Evolutionary conservation across 164 flowering plant genomes (phyloP).

Genomic region (Dillenia suffruticosa): DNA sequence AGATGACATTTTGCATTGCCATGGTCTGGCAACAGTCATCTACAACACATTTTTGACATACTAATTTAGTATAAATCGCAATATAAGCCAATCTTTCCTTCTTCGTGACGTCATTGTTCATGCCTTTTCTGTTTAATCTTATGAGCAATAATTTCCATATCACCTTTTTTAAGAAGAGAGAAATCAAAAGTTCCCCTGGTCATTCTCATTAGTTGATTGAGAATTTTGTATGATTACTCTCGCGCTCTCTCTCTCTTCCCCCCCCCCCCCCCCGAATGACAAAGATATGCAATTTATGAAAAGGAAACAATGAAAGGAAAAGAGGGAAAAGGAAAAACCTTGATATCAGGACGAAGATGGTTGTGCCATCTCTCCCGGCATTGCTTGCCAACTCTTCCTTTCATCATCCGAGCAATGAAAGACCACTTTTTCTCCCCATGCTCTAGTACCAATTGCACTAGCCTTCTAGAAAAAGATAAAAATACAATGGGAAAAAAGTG

Average conservation of each 20-base stretch:
- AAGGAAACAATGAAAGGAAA: not conserved
- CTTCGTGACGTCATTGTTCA: too few species aligned
- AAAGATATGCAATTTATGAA: not conserved
- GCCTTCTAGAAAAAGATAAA: slow-evolving; percentile 18
- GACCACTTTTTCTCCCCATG: slow-evolving; percentile 46
- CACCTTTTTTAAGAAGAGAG: too few species aligned
- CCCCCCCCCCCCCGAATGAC: slow-evolving; percentile 12
- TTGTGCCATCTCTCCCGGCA: slow-evolving; percentile 64
- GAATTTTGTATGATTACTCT: slow-evolving; percentile 8
- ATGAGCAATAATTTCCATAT: too few species aligned
- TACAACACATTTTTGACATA: too few species aligned
- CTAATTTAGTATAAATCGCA: too few species aligned
- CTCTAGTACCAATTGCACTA: slow-evolving; percentile 25
- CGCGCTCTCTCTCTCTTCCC: slow-evolving; percentile 9
- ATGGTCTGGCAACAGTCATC: too few species aligned
- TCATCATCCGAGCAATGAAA: slow-evolving; percentile 27
- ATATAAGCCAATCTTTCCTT: too few species aligned
- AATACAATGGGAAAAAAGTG: not conserved
- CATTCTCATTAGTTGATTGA: not conserved
- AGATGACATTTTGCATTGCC: too few species aligned
- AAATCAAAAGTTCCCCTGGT: too few species aligned
- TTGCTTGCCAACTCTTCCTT: slow-evolving; percentile 46
- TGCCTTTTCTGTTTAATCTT: too few species aligned
- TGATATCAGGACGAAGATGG: slow-evolving; percentile 47
- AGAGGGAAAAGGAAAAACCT: slow-evolving; percentile 16